These are phyloP conservation scores for Neurospora intermedia DNA, from an alignment of 495 filamentous ascomycete species.

Conservation along the genomic window DNA sequence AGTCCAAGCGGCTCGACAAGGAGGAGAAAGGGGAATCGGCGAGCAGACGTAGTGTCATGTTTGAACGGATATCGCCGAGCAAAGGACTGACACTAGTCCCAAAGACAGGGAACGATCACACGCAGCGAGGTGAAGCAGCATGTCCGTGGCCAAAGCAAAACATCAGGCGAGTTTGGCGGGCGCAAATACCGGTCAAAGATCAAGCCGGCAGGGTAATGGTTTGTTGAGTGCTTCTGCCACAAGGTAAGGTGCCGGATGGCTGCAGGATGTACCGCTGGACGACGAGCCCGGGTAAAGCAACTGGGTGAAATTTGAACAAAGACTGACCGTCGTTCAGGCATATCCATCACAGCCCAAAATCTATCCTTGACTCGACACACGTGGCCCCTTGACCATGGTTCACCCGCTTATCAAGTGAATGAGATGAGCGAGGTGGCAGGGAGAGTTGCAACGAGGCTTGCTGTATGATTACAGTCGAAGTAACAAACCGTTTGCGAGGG, in stretches of 20 bases:
- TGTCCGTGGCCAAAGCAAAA: slow-evolving; percentile 24
- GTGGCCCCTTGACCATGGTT: slow-evolving; percentile 21
- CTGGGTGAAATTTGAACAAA: slow-evolving; percentile 33
- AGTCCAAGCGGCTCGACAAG: background rate
- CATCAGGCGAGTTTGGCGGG: slow-evolving; percentile 38
- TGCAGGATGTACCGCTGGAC: slow-evolving; percentile 40
- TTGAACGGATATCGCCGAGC: slow-evolving; percentile 1
- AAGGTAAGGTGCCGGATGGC: slow-evolving; percentile 34
- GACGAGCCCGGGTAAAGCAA: slow-evolving; percentile 23
- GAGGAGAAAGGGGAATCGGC: background rate
- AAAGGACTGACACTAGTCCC: slow-evolving; percentile 15
- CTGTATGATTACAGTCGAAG: background rate
- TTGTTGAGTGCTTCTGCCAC: slow-evolving; percentile 36
- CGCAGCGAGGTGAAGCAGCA: slow-evolving; percentile 35
- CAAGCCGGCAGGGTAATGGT: slow-evolving; percentile 32
- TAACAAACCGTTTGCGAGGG: background rate
- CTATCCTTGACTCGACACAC: slow-evolving; percentile 41
- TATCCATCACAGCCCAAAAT: slow-evolving; percentile 24
- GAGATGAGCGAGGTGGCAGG: background rate
- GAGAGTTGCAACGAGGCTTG: background rate
- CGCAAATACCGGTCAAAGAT: slow-evolving; percentile 32
- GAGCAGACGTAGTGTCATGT: background rate
- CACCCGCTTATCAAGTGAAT: background rate
- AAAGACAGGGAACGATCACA: slow-evolving; percentile 29
- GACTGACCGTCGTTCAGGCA: slow-evolving; percentile 23